These are phyloP conservation scores for Oryza brachyantha DNA, from an alignment of 176 grass and related monocot species.

Conservation along the genomic window DNA sequence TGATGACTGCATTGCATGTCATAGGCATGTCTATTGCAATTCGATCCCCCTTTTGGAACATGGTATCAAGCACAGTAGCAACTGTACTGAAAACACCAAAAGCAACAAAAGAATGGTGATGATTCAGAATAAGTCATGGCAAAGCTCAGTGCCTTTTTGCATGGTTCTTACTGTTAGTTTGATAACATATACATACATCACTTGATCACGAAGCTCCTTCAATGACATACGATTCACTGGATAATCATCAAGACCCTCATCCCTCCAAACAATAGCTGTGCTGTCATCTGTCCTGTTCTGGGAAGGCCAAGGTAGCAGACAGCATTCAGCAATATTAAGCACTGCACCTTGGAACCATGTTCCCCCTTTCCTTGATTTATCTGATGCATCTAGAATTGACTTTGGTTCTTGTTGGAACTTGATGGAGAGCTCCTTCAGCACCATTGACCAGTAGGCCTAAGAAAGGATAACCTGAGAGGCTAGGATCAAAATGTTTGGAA, in stretches of 20 bases:
- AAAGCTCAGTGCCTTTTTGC: not conserved
- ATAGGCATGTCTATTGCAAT: slow-evolving; percentile 98
- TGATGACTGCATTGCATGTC: slow-evolving; percentile 88
- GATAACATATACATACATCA: slow-evolving; percentile 52
- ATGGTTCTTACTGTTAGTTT: slow-evolving; percentile 3
- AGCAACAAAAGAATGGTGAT: not conserved
- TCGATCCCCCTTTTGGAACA: slow-evolving; percentile 71
- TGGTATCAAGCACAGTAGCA: slow-evolving; percentile 73
- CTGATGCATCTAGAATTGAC: slow-evolving; percentile 63
- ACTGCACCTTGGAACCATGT: slow-evolving; percentile 70
- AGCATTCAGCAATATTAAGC: slow-evolving; percentile 96
- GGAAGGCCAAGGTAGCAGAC: slow-evolving; percentile 60
- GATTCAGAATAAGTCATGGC: not conserved
- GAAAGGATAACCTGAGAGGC: not conserved
- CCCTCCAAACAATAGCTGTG: slow-evolving; percentile 81
- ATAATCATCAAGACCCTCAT: slow-evolving; percentile 73
- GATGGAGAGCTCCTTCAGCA: slow-evolving; percentile 62
- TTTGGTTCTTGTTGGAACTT: slow-evolving; percentile 59
- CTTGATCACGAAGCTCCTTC: slow-evolving; percentile 72
- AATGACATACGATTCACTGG: slow-evolving; percentile 70
- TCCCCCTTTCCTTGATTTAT: slow-evolving; percentile 63
- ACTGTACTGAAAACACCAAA: slow-evolving; percentile 54
- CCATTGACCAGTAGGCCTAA: slow-evolving; percentile 77
- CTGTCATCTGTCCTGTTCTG: slow-evolving; percentile 74
- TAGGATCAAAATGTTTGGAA: not conserved